Base-by-base conservation (phyloP, 75 land plant genomes). In the Pinus tabuliformis region DNA sequence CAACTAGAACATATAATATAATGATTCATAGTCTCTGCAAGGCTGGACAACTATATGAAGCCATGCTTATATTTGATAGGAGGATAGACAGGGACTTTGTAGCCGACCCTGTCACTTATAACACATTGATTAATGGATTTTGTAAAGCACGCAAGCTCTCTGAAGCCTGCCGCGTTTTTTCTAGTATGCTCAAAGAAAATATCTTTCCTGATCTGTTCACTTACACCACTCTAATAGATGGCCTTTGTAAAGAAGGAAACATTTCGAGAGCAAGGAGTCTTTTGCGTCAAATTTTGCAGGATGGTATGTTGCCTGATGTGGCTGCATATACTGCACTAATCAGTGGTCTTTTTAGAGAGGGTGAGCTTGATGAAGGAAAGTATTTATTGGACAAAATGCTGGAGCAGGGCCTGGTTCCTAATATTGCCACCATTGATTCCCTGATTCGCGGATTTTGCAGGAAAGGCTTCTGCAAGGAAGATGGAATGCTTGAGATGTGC, bases 51-150 rank as follows among this genome's bases (percentile, higher is more conserved):
- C 65, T 72, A 8, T 36, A 18, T 42, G 52, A 58, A 16, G 83
- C 83, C 11, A 59, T 81, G 54, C 30, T 66, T 72, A 36, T 58
- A 3, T 60, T 60, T 60, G 22, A 60, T 5, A 60, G 62, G 62
- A 20, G 20, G 62, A 6, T 21, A 7, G 76, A 59, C 24, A 42
- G 21, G 20, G 64, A 59, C 14, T 26, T 72, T 57, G n/a, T 13
- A 15, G 56, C 78, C 8, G 80, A 76, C 58, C 26, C 70, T 36
- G 74, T 81, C n/a, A 72, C 83, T 17, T 81, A 57, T 52, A 77
- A 70, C 66, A 77, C 60, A 39, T 59, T 81, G 52, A 70, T 81
- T 18, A 26, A 81, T 70, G 70, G 64, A 24, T 77, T 71, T 60
- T 77, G 59, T 20, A 77, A 12, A 16, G 56, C 7, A 16, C 22